These are phyloP conservation scores for Coix lacrymajobi DNA, from an alignment of 176 grass and related monocot genomes.

Conservation along the genomic window DNA sequence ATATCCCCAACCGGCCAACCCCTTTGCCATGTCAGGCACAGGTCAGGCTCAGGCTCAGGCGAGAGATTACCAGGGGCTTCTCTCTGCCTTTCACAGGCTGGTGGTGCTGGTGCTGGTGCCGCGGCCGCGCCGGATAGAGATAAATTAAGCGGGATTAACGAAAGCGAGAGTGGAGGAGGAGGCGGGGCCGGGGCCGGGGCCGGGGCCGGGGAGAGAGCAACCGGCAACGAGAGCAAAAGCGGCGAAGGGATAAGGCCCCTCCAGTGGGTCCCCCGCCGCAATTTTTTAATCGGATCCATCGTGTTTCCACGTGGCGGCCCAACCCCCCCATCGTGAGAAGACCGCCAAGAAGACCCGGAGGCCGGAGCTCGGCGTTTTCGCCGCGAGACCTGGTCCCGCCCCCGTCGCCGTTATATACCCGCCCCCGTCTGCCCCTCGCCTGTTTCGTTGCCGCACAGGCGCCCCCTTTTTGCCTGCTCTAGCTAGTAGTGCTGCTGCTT, in stretches of 20 bases:
- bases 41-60: too few species aligned
- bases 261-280: not conserved
- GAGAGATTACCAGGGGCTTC: not conserved
- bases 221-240: not conserved
- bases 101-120: not conserved
- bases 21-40: constrained; percentile 36
- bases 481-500: not conserved
- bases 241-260: constrained; percentile 11
- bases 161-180: constrained; percentile 19
- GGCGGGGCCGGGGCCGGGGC: not conserved
- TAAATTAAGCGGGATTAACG: not conserved
- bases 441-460: constrained; percentile 7
- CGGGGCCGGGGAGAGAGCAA: not conserved
- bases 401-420: constrained; percentile 17
- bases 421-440: not conserved
- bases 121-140: not conserved
- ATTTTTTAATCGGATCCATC: constrained; percentile 56
- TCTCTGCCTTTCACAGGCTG: not conserved
- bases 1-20: not conserved
- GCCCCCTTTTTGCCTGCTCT: not conserved
- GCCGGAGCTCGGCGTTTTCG: not conserved
- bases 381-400: not conserved
- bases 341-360: not conserved
- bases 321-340: not conserved
- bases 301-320: constrained; percentile 68